Conservation (phyloP, 2,329 filamentous ascomycete genomes). For the Metarhizium album region DNA sequence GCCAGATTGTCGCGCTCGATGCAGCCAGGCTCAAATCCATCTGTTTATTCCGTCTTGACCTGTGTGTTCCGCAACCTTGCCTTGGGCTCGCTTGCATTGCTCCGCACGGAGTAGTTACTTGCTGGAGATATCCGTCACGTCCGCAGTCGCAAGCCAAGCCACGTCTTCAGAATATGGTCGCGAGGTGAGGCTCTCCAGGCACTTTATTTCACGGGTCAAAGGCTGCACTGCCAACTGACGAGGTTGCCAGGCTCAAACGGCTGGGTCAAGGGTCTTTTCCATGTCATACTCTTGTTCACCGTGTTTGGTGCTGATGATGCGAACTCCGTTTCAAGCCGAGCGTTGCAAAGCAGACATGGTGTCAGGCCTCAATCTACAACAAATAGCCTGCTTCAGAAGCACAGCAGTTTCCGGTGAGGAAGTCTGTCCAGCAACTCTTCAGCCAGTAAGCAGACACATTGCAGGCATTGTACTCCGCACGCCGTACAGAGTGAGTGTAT, state of each 20-base stretch:
- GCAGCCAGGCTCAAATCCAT: neutral
- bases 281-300: neutral
- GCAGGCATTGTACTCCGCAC: neutral
- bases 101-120: neutral
- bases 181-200: too few relatives aligned
- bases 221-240: neutral
- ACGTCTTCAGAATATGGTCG: too few relatives aligned
- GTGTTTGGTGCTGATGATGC: neutral
- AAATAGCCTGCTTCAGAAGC: neutral
- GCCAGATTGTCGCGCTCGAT: neutral
- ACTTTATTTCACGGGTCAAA: too few relatives aligned
- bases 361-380: neutral
- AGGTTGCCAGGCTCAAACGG: neutral
- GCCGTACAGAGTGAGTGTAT: too few relatives aligned
- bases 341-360: neutral
- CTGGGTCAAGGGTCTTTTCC: neutral
- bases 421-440: too few relatives aligned
- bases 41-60: neutral
- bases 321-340: neutral
- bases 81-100: neutral
- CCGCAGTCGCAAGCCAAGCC: neutral
- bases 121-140: neutral
- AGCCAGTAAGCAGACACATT: too few relatives aligned
- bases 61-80: neutral
- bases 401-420: neutral